Evolutionary conservation across 345 rosid genomes (phyloP), one percentile per base, ranked within the genome.

Genomic region (Mangifera indica): DNA sequence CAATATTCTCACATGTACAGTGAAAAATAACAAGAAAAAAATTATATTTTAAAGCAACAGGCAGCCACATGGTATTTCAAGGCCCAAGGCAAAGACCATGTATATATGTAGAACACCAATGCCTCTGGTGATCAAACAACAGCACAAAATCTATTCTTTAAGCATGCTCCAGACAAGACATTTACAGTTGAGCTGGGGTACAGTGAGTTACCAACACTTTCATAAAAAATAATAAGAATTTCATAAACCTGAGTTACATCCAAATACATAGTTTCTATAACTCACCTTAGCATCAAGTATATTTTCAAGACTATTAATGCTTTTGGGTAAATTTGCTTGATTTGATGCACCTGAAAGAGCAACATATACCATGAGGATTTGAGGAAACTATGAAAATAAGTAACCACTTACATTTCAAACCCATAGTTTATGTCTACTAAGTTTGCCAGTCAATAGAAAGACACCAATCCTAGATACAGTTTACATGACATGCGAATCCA

Each of bases 241-340:
- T 17, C 53, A 65, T 40, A 51, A 65, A 67, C 48, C 75, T 48
- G 71, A 60, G 26, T 73, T 66, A 77, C 66, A 80, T 58, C 51
- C 64, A 75, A 74, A 67, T 54, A 45, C 60, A 63, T 61, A 61
- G 48, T 62, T 53, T 21, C 65, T 44, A 77, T 26, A 66, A 55
- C 88, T 66, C 76, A 94, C 98, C 98, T 91, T 94, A 75, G 97
- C 97, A 78, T 90, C 70, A 72, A 94, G 96, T 81, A 94, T 75
- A n/a, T 78, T 75, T 86, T 94, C 98, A 42, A 94, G 93, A 81
- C 97, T 90, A 66, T 94, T 94, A 74, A 94, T 90, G 91, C 87
- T 82, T 80, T 79, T 90, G 13, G 95, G 76, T 81, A 94, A 84
- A 83, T 78, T 89, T 66, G 71, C 86, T 76, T 72, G 75, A 64